Evolutionary conservation across 2,329 filamentous ascomycete genomes (phyloP), one percentile per base, ranked within the genome.

Genomic region (Hypoxylon sp.): DNA sequence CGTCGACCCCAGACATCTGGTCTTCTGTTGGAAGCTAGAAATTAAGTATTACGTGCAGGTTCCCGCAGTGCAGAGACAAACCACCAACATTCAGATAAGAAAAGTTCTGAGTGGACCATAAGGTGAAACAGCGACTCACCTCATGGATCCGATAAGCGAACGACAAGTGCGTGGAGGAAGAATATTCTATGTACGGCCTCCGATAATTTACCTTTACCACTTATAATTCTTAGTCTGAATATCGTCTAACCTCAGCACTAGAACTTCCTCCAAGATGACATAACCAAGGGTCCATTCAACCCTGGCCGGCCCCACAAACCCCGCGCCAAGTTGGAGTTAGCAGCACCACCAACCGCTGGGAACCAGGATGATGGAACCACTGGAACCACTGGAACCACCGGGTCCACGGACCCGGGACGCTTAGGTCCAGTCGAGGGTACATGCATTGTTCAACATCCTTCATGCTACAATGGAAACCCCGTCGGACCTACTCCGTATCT

Each of bases 141-240:
- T 24, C 5, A 53, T 53, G 50, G 29, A 53, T 15, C 10, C 50
- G 11, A 53, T 6, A 39, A 37, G 31, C 31, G 17, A 53, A 24
- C 31, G 31, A 35, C n/a, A 15, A 29, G 35, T 15, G n/a, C 13
- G n/a, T 31, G 35, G 27, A 29, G 13, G 11, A 1, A 15, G 2
- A 21, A 3, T 10, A 15, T 15, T 15, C 19, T 15, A 6, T 55
- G 19, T 10, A 27, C n/a, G 11, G 24, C 2, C 11, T 50, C 47
- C 10, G 24, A 21, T 42, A 29, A 39, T 17, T 10, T 42, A 29
- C 17, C 32, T 54, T 42, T 6, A 37, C 2, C 11, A 17, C 6
- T 46, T n/a, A 8, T 46, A 46, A n/a, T 24, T 24, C n/a, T 55
- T 11, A 5, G 21, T 31, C 15, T 29, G 21, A 17, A 17, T 8